Conservation (phyloP, 352 stramenopile genomes). For the Pythium plurisporium region DNA sequence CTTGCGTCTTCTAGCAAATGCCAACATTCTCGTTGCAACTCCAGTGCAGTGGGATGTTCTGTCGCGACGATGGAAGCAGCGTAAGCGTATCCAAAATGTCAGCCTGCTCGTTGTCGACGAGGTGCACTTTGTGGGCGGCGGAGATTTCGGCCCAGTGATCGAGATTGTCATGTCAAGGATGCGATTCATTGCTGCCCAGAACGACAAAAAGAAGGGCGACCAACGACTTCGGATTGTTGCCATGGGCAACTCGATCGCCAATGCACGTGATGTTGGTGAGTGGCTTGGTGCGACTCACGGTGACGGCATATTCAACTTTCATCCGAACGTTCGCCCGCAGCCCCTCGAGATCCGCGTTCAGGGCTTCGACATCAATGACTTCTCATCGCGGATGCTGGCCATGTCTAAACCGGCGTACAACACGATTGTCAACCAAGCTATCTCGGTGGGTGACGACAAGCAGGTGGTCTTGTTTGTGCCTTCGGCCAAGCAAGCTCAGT, state of each 20-base stretch:
- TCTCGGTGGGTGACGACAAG: constrained; percentile 50
- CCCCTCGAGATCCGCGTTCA: constrained; percentile 97
- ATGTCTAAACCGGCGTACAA: constrained; percentile 99
- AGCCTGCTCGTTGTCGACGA: constrained; percentile 96
- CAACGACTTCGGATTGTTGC: constrained; percentile 90
- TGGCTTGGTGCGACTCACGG: constrained; percentile 95
- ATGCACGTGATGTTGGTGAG: constrained; percentile 96
- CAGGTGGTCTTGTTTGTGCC: constrained; percentile 96
- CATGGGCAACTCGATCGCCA: constrained; percentile 95
- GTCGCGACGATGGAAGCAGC: constrained; percentile 95
- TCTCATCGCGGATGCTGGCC: constrained; percentile 94
- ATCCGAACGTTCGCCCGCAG: constrained; percentile 92
- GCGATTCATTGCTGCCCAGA: constrained; percentile 94
- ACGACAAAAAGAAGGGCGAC: constrained; percentile 68
- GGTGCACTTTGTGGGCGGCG: constrained; percentile 94
- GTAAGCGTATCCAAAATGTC: constrained; percentile 94
- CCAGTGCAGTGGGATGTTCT: constrained; percentile 96
- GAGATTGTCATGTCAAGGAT: constrained; percentile 98
- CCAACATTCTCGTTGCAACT: constrained; percentile 93
- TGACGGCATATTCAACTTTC: constrained; percentile 93
- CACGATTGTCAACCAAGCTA: constrained; percentile 82
- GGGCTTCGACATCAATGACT: constrained; percentile 98
- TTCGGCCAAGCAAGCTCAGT: constrained; percentile 96
- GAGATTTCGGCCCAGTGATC: constrained; percentile 88
- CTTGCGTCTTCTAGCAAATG: constrained; percentile 86